Conservation (phyloP, 305 asterid genomes). For the Fraxinus greggii region DNA sequence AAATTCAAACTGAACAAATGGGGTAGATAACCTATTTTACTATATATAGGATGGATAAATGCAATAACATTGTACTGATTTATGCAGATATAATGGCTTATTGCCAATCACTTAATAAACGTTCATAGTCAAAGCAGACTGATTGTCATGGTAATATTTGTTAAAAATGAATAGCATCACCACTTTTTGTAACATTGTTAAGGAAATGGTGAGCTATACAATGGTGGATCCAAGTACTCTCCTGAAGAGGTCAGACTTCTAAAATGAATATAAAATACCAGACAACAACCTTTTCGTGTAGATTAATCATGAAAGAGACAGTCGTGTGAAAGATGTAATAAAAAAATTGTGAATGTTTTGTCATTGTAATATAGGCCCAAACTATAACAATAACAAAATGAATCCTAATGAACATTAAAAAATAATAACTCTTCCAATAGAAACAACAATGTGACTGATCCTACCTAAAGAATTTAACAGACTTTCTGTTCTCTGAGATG, state of each 20-base stretch:
- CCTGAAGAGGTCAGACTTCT: not conserved
- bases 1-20: not conserved
- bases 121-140: not conserved
- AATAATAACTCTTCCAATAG: slow-evolving; percentile 6
- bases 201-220: not conserved
- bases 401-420: not conserved
- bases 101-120: not conserved
- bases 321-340: not conserved
- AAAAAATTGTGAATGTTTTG: slow-evolving; percentile 1
- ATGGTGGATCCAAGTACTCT: not conserved
- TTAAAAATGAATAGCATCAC: not conserved
- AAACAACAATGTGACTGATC: slow-evolving; percentile 4
- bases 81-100: not conserved
- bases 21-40: not conserved
- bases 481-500: slow-evolving; percentile 13
- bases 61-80: not conserved
- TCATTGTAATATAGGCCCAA: slow-evolving; percentile 10
- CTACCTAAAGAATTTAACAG: slow-evolving; percentile 8
- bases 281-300: not conserved
- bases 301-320: not conserved
- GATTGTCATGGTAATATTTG: not conserved
- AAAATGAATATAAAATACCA: not conserved
- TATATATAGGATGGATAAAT: not conserved
- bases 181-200: not conserved
- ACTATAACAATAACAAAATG: not conserved